Conservation (phyloP, 1,284 basidiomycete genomes). For the Cryptococcus hybrid region DNA sequence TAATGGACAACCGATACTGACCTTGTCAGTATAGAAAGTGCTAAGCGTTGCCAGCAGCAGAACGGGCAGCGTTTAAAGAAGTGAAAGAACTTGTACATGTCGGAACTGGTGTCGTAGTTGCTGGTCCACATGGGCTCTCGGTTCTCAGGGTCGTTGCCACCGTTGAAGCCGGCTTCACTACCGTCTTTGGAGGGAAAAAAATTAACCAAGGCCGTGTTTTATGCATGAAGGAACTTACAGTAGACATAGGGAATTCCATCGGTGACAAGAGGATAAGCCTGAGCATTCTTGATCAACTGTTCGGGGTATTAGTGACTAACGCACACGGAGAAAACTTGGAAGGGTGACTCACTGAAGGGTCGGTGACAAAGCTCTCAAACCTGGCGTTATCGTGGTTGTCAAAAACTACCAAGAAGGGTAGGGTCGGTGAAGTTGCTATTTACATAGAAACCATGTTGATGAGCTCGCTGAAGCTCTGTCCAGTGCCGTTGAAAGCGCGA, state of each 20-base stretch:
- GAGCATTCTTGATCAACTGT: constrained; percentile 52
- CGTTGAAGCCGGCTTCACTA: constrained; percentile 52
- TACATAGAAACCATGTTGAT: constrained; percentile 23
- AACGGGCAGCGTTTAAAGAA: constrained; percentile 62
- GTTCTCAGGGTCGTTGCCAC: constrained; percentile 50
- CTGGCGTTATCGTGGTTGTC: constrained; percentile 52
- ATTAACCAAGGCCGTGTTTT: neutral
- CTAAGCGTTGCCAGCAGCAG: constrained; percentile 55
- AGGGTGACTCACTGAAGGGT: constrained; percentile 18
- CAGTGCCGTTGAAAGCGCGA: constrained; percentile 28
- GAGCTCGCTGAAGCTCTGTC: constrained; percentile 18
- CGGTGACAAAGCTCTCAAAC: constrained; percentile 31
- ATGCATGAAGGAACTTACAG: constrained; percentile 8
- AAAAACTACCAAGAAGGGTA: constrained; percentile 48
- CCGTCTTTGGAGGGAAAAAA: constrained; percentile 5
- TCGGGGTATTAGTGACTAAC: neutral
- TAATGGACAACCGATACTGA: constrained; percentile 3
- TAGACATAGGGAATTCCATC: constrained; percentile 61
- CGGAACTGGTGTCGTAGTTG: constrained; percentile 50
- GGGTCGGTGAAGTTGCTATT: constrained; percentile 38
- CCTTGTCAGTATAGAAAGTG: constrained; percentile 57
- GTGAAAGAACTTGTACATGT: constrained; percentile 57
- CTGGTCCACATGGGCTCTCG: constrained; percentile 48
- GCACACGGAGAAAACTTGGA: too few species aligned
- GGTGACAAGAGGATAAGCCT: constrained; percentile 50